These are phyloP conservation scores for Pistacia vera DNA, from an alignment of 345 rosid genomes.

Conservation along the genomic window DNA sequence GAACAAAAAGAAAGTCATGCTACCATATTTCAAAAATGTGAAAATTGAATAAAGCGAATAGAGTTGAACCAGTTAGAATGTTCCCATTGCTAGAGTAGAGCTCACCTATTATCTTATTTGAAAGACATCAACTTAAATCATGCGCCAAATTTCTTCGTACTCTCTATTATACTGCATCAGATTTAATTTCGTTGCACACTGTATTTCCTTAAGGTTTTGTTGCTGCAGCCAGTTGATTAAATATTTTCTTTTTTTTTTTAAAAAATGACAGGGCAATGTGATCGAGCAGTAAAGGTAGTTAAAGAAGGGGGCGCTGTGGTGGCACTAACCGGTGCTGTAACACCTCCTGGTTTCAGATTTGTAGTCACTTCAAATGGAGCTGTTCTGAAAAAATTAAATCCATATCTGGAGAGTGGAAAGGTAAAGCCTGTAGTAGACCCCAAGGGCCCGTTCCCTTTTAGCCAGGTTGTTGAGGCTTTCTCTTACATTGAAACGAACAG, in stretches of 20 bases:
- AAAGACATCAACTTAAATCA: no score
- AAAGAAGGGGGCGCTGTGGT: slow-evolving; percentile 94
- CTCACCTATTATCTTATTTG: no score
- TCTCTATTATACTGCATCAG: not conserved
- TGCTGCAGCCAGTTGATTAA: not conserved
- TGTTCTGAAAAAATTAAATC: slow-evolving; percentile 80
- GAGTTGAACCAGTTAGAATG: no score
- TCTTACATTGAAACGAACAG: slow-evolving; percentile 82
- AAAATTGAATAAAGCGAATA: no score
- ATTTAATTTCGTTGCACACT: not conserved
- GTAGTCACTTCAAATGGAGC: slow-evolving; percentile 86
- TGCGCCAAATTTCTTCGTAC: no score
- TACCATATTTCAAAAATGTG: no score
- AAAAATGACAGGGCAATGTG: slow-evolving; percentile 71
- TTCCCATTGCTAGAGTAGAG: no score
- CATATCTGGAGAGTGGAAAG: slow-evolving; percentile 79
- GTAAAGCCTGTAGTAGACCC: slow-evolving; percentile 87
- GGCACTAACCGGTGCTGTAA: slow-evolving; percentile 90
- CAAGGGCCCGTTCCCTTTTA: slow-evolving; percentile 80
- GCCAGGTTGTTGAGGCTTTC: slow-evolving; percentile 68
- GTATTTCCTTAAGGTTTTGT: not conserved
- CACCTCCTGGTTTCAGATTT: slow-evolving; percentile 89
- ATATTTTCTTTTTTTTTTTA: not conserved
- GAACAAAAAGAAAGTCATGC: no score
- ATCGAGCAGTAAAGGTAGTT: slow-evolving; percentile 79